A percentile compares a stretch with the other conserved stretches of the same genome.
phyloP scores from a whole-genome alignment of 1,284 basidiomycete species.

The Rhodotorula sp. region DNA sequence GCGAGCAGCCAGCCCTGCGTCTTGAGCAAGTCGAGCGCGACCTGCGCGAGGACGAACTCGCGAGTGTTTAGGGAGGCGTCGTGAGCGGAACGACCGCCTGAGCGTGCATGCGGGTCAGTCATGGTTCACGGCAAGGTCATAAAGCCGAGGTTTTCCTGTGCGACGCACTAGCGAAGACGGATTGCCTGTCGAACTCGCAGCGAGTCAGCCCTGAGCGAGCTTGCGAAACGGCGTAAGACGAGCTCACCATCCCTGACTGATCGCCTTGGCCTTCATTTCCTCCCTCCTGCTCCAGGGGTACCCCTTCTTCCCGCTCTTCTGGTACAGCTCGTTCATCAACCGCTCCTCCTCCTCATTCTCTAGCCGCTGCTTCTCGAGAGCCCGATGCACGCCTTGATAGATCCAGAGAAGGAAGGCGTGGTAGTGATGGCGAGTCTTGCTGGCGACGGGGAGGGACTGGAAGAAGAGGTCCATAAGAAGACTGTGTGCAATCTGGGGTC shows the following conservation, averaged over 20 bases:
- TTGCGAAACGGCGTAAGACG: background rate
- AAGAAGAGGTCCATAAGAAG: constrained; percentile 68
- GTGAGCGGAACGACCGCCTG: constrained; percentile 51
- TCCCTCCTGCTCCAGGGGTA: constrained; percentile 44
- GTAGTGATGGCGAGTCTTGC: constrained; percentile 67
- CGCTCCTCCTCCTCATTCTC: constrained; percentile 52
- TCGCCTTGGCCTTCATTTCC: constrained; percentile 44
- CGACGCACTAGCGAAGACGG: constrained; percentile 15
- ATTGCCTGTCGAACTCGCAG: constrained; percentile 2
- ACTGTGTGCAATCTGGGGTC: constrained; percentile 45
- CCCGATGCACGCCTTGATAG: constrained; percentile 58
- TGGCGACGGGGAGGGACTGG: constrained; percentile 59
- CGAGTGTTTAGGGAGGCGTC: constrained; percentile 53
- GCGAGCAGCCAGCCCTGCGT: constrained; percentile 60
- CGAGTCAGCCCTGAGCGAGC: background rate
- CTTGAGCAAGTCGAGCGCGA: constrained; percentile 57
- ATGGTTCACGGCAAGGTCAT: constrained; percentile 34
- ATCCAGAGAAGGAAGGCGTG: constrained; percentile 67
- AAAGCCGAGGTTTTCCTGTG: constrained; percentile 12
- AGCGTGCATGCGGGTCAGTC: constrained; percentile 36
- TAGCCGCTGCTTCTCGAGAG: constrained; percentile 42
- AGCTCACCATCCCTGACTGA: constrained; percentile 42
- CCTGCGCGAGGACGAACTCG: constrained; percentile 48
- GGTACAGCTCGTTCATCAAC: constrained; percentile 38
- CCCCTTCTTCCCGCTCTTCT: constrained; percentile 30